phyloP scores from a whole-genome alignment of 2,329 filamentous ascomycete species.

The Lomentospora prolificans region DNA sequence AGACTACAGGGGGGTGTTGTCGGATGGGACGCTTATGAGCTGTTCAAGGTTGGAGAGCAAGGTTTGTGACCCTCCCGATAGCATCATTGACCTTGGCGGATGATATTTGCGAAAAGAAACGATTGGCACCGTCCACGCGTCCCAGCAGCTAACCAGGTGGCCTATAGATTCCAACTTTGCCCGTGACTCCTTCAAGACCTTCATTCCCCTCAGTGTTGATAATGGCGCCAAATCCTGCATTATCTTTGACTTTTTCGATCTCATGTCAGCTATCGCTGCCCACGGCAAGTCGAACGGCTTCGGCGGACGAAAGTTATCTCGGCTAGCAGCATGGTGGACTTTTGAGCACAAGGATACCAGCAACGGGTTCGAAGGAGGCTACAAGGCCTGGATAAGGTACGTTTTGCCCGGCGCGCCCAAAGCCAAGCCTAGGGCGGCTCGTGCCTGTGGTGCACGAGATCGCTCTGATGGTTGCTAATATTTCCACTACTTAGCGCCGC shows the following conservation, averaged over 20 bases:
- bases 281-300: conserved; percentile 90
- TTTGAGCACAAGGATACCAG: conserved; percentile 84
- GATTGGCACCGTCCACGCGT: no score
- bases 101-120: not conserved
- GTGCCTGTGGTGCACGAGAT: not conserved
- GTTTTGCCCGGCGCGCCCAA: conserved; percentile 16
- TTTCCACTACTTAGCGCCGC: conserved; percentile 53
- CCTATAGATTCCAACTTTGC: conserved; percentile 76
- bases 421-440: conserved; percentile 5
- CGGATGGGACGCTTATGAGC: conserved; percentile 92
- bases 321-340: conserved; percentile 97
- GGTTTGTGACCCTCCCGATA: conserved; percentile 52
- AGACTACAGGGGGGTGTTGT: conserved; percentile 84
- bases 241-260: conserved; percentile 93
- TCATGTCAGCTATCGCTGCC: conserved; percentile 81
- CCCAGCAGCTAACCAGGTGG: not conserved
- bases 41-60: conserved; percentile 89
- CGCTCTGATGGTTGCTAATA: conserved; percentile 18
- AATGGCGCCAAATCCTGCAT: conserved; percentile 78
- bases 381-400: conserved; percentile 76
- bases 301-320: conserved; percentile 83
- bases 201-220: conserved; percentile 88
- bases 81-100: conserved; percentile 52
- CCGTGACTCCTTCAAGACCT: conserved; percentile 88
- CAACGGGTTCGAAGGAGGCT: conserved; percentile 90